Evolutionary conservation across 2,329 filamentous ascomycete genomes (phyloP), one percentile per base, ranked within the genome.

Genomic region (Lasiodiplodia gonubiensis): DNA sequence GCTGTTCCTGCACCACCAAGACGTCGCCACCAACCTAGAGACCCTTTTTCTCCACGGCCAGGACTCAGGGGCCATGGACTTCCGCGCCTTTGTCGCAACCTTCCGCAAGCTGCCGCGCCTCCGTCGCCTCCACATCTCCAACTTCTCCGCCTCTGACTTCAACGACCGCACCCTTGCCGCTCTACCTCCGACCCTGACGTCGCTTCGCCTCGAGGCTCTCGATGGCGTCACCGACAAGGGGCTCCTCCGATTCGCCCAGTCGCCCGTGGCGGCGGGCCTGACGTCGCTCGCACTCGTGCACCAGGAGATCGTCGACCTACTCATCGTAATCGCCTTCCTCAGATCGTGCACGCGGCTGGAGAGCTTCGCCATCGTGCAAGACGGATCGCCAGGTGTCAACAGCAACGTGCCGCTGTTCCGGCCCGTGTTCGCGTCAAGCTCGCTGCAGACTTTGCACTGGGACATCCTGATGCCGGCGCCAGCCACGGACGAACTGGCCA

Each of bases 401-500:
- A 72, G 78, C 5, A 80, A 79, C 18, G 75, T 77, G 11, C 78
- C 81, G 61, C 72, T 84, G 25, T 80, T 83, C 66, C 80, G 82
- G 67, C 82, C 84, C 0, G 72, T 82, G 12, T 78, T 88, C 33
- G 79, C 80, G 6, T 86, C 85, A 0, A 74, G 76, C 2, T 81
- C 76, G n/a, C 76, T 89, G 12, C 78, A 78, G 65, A 82, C 81
- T 69, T 75, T 89, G 3, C 86, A 89, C 71, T 88, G 86, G 86
- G 86, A 88, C 72, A 85, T 92, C 30, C 85, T 86, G 33, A 80
- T 83, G 49, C 80, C 83, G 42, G 80, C 81, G 14, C 75, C 80
- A 7, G 87, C 89, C 1, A 89, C 90, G 61, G 82, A 84, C 5
- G 86, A 90, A 55, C 82, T 93, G 8, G 87, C 89, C 1, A 82